Evolutionary conservation across 2,329 filamentous ascomycete genomes (phyloP).

Genomic region (Aspergillus sp.): DNA sequence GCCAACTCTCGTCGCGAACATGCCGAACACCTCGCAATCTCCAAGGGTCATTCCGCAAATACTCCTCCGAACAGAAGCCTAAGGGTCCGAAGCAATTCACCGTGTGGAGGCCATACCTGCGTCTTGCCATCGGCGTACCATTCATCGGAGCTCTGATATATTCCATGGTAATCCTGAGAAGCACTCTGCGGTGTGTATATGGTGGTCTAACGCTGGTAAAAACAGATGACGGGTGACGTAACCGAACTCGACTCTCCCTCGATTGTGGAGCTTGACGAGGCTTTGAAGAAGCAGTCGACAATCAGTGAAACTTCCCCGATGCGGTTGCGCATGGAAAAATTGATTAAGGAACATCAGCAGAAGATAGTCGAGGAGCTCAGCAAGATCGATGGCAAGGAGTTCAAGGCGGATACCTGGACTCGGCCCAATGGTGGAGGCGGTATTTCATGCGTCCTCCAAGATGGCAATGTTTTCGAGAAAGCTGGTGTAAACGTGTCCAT

Average conservation of each 20-base stretch:
- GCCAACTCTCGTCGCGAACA: conserved; percentile 24
- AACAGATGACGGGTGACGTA: conserved; percentile 38
- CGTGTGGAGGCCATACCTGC: conserved; percentile 48
- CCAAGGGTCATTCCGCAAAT: conserved; percentile 24
- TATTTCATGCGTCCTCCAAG: conserved; percentile 90
- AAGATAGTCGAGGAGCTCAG: conserved; percentile 82
- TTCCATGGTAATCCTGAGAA: conserved; percentile 46
- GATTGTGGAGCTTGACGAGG: conserved; percentile 81
- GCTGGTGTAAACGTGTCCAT: conserved; percentile 93
- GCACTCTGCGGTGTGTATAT: not conserved
- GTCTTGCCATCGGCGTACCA: conserved; percentile 49
- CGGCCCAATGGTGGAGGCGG: conserved; percentile 88
- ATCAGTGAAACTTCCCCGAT: conserved; percentile 81
- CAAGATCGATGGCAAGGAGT: conserved; percentile 77
- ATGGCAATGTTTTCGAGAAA: conserved; percentile 97
- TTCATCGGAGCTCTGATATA: conserved; percentile 52
- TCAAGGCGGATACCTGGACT: conserved; percentile 82
- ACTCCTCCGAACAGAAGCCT: conserved; percentile 24
- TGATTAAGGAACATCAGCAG: conserved; percentile 90
- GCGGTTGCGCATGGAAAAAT: conserved; percentile 95
- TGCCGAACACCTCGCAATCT: conserved; percentile 21
- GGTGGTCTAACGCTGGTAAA: conserved; percentile 6
- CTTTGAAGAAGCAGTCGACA: conserved; percentile 74
- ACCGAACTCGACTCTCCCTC: conserved; percentile 51
- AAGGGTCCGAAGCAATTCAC: conserved; percentile 29